Conservation (phyloP, 345 rosid genomes). For the Linum lewisii region DNA sequence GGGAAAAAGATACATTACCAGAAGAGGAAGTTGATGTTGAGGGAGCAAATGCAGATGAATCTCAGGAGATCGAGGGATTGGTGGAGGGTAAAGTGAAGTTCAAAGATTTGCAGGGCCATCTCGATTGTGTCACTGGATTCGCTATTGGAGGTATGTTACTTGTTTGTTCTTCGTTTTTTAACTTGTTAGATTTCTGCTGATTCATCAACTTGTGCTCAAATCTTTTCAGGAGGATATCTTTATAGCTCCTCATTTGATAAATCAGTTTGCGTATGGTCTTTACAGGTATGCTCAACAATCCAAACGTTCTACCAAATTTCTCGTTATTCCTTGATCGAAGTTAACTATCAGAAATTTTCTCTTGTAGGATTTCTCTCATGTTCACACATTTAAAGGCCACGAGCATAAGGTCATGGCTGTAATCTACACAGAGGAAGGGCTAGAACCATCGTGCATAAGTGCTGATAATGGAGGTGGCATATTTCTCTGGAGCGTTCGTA, state of each 20-base stretch:
- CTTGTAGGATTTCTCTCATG: conserved; percentile 70
- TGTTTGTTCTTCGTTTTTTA: neutral
- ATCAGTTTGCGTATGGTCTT: conserved; percentile 71
- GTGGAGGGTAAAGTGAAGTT: conserved; percentile 38
- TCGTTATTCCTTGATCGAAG: conserved; percentile 3
- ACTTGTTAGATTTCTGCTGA: neutral
- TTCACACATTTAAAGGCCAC: conserved; percentile 76
- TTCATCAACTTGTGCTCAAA: conserved; percentile 14
- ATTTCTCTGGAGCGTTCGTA: conserved; percentile 53
- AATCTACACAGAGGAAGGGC: conserved; percentile 47
- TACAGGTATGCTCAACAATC: conserved; percentile 45
- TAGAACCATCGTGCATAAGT: conserved; percentile 54
- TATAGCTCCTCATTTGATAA: conserved; percentile 83
- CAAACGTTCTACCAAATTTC: conserved; percentile 5
- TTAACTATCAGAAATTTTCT: conserved; percentile 9
- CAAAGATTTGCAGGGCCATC: conserved; percentile 61
- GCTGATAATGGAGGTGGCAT: conserved; percentile 89
- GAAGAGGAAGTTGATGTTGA: conserved; percentile 18
- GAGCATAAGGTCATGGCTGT: conserved; percentile 78
- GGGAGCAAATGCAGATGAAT: conserved; percentile 18
- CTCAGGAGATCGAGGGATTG: conserved; percentile 30
- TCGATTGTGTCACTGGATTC: conserved; percentile 65
- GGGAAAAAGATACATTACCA: conserved; percentile 16
- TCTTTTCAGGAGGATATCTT: conserved; percentile 61
- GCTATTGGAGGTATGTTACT: conserved; percentile 62